Evolutionary conservation across 805 yeast genomes (phyloP), one percentile per base, ranked within the genome.

Genomic region (Saccharomycopsis microspora): DNA sequence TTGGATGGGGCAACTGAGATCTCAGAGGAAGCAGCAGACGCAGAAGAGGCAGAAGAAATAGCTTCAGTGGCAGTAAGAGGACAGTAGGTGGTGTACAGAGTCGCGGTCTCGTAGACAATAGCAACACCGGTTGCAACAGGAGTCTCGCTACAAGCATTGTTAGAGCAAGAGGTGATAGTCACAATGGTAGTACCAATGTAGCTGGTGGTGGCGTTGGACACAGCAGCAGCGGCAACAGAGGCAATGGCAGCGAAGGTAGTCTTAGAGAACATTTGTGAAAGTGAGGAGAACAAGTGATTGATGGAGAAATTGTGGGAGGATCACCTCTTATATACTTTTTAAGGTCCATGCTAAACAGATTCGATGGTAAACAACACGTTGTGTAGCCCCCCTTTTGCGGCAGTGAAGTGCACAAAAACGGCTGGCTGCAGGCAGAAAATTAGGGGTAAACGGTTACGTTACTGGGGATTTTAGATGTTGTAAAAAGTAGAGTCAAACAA

Each of bases 51-150:
- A 19, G 48, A 11, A 36, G 46, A 8, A 28, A 7, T 32, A 32
- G 44, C 44, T 32, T 32, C 38, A 19, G 44, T 42, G 42, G 42
- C 32, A 11, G 44, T 49, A 34, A 57, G 49, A 52, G 60, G 60
- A 47, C 60, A 57, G 57, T 56, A 57, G 42, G 60, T 58, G 49
- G 60, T 58, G 56, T 54, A 54, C 28, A 46, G 48, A 39, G 60
- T 57, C 31, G 39, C 54, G 44, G 46, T 45, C 49, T 54, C 58
- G 5, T 48, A 47, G 34, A 50, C 40, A 41, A 54, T 52, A 46
- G 58, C 50, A 37, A 55, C 55, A 55, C 58, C 59, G 42, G 60
- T 55, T 44, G 57, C 51, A 46, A 48, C 54, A 32, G 55, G 47
- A 40, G 49, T 33, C 11, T 46, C 46, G 43, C 54, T 29, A 50